Evolutionary conservation across 2,329 filamentous ascomycete genomes (phyloP).

Genomic region (Ascochyta rabiei): DNA sequence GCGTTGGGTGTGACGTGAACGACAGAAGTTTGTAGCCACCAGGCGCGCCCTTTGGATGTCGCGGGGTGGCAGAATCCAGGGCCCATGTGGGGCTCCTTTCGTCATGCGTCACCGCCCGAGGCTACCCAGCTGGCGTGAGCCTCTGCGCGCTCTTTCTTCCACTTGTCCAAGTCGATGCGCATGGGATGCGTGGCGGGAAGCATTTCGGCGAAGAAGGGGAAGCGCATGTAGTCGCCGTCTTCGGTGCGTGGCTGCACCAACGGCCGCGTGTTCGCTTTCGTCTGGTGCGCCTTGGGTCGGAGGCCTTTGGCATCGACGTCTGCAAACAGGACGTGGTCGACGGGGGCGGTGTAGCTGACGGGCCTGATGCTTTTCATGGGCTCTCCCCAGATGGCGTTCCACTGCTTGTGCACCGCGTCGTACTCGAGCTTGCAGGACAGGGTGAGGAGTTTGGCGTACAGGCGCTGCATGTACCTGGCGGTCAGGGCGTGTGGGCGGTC

Average conservation of each 20-base stretch:
- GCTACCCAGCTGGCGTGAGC: slow-evolving; percentile 9
- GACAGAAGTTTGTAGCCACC: too few species aligned
- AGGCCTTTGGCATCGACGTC: slow-evolving; percentile 35
- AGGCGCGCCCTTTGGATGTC: slow-evolving; percentile 20
- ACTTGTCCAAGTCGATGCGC: slow-evolving; percentile 25
- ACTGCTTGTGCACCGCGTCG: slow-evolving; percentile 36
- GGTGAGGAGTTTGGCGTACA: slow-evolving; percentile 52
- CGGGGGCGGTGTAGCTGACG: slow-evolving; percentile 22
- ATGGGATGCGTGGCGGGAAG: slow-evolving; percentile 27
- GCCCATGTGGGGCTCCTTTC: slow-evolving; percentile 5
- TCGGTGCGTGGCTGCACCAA: slow-evolving; percentile 21
- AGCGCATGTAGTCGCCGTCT: slow-evolving; percentile 22
- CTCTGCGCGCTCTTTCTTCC: slow-evolving; percentile 26
- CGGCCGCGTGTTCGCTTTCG: neutral
- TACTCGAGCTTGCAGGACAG: slow-evolving; percentile 53
- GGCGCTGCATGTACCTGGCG: slow-evolving; percentile 52
- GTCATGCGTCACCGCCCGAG: slow-evolving; percentile 5
- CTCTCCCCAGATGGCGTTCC: slow-evolving; percentile 37
- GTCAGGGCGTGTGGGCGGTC: slow-evolving; percentile 48
- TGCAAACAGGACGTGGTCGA: slow-evolving; percentile 33
- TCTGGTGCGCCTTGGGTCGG: slow-evolving; percentile 7
- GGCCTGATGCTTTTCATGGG: slow-evolving; percentile 16
- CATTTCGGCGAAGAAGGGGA: slow-evolving; percentile 33
- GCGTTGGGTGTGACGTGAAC: neutral
- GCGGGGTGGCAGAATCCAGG: slow-evolving; percentile 18